Base-by-base conservation (phyloP, 352 stramenopile genomes). In the Globisporangium mamillatum region DNA sequence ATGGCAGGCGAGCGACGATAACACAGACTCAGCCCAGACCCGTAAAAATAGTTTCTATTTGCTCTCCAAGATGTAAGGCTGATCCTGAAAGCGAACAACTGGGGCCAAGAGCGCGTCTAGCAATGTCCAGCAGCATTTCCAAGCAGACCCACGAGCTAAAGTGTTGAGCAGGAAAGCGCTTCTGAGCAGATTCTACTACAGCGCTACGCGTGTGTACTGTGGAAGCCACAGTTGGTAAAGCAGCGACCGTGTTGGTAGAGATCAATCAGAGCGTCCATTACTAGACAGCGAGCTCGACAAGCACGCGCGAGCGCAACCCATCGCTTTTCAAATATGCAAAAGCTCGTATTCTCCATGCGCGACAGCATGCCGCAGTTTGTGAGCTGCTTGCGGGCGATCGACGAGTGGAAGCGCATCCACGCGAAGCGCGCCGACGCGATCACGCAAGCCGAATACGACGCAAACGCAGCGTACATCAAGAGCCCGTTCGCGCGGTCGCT, bases 301-400 rank as follows among this genome's bases (percentile, higher is more conserved):
- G 32, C 32, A 36, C 6, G 32, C 32, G 32, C 41, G 41, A n/a
- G 16, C 41, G 16, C 16, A 50, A n/a, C 18, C 1, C 16, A n/a
- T n/a, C 32, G 32, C 32, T 8, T 36, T 36, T 36, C 34, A 50
- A n/a, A 50, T 6, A 73, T 77, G 67, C 77, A 89, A 62, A 84
- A 84, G 56, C 75, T 89, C 44, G 75, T 85, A 24, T 88, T 85
- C 64, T 72, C 81, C 6, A 88, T 91, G 76, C 75, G 84, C 25
- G 84, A 92, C 24, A 84, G 84, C 1, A 94, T 93, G 82, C 83
- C 86, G n/a, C 80, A 92, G 53, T 94, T 93, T 60, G 83, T 95
- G 65, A 82, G 81, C 41, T 82, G 81, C 16, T 71, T 93, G 60
- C 82, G 84, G 10, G 67, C 77, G 16, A 69, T 93, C 16, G 84